Percentiles rank a stretch among this genome's conserved stretches.
These are phyloP conservation scores for Globisporangium rhizosaccharum DNA, from an alignment of 352 stramenopile genomes.

Conservation along the genomic window DNA sequence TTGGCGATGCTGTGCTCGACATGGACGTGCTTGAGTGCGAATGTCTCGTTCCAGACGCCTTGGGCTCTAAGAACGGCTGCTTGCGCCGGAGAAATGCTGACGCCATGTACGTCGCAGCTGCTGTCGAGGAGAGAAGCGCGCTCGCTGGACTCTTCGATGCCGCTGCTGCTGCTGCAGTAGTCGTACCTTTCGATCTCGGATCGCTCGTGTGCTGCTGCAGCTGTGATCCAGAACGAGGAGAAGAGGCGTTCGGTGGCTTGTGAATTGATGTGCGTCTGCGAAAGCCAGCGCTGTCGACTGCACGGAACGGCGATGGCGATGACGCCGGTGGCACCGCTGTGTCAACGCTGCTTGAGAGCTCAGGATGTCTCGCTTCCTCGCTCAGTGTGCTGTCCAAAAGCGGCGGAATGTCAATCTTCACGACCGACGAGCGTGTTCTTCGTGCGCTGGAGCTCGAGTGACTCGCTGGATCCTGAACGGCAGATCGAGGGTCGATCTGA, in stretches of 20 bases:
- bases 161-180: slow-evolving; percentile 9
- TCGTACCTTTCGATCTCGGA: slow-evolving; percentile 5
- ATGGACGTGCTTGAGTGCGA: neutral
- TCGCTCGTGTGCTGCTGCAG: neutral
- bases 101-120: slow-evolving; percentile 11
- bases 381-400: neutral
- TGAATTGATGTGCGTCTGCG: slow-evolving; percentile 6
- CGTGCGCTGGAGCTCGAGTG: neutral
- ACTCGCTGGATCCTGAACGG: neutral
- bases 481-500: neutral
- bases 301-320: neutral
- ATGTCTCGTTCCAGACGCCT: neutral
- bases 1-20: neutral
- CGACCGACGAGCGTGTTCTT: neutral
- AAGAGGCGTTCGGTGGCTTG: neutral
- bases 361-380: neutral
- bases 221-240: neutral
- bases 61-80: slow-evolving; percentile 10
- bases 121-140: slow-evolving; percentile 8
- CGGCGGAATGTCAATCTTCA: slow-evolving; percentile 15
- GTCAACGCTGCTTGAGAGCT: neutral
- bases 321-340: neutral
- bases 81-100: slow-evolving; percentile 14
- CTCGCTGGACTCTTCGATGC: slow-evolving; percentile 4
- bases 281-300: neutral